Evolutionary conservation across 768 basidiomycete species (phyloP).

Genomic region (Rhodotorula diobovata): DNA sequence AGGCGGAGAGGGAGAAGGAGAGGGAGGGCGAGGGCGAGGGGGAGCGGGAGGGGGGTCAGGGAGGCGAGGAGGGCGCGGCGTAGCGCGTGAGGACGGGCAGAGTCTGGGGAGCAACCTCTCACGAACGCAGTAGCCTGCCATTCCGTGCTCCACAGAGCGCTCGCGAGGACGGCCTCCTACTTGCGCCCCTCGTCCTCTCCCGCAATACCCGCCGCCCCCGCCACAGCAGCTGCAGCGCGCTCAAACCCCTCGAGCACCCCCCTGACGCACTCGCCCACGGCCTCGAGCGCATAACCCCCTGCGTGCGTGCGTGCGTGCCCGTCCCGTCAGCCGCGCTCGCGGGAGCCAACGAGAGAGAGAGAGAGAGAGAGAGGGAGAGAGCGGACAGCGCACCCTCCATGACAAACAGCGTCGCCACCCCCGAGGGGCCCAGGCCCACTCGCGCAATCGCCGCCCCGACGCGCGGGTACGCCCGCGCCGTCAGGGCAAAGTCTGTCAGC

Average conservation of each 20-base stretch:
- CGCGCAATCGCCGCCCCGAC: conserved; percentile 43
- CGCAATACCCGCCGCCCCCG: too few species aligned
- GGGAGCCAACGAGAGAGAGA: conserved; percentile 7
- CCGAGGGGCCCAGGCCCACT: conserved; percentile 30
- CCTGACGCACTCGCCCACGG: conserved; percentile 45
- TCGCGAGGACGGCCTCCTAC: too few species aligned
- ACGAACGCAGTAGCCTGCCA: too few species aligned
- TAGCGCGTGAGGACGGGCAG: not conserved
- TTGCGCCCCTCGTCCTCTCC: too few species aligned
- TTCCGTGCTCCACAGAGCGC: too few species aligned
- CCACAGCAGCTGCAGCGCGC: not conserved
- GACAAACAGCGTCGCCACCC: conserved; percentile 47
- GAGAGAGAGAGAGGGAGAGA: conserved; percentile 23
- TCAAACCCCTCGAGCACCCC: conserved; percentile 44
- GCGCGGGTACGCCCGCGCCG: conserved; percentile 42
- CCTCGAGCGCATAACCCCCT: conserved; percentile 46
- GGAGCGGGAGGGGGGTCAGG: not conserved
- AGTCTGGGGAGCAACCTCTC: too few species aligned
- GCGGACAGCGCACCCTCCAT: conserved; percentile 44
- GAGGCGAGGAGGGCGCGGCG: not conserved
- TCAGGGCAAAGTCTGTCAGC: conserved; percentile 46
- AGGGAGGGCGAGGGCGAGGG: not conserved
- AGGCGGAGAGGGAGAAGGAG: conserved; percentile 9
- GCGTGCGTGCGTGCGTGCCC: not conserved
- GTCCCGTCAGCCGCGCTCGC: not conserved